Conservation (phyloP, 1,139 yeast species). For the Suhomyces yuchorum region DNA sequence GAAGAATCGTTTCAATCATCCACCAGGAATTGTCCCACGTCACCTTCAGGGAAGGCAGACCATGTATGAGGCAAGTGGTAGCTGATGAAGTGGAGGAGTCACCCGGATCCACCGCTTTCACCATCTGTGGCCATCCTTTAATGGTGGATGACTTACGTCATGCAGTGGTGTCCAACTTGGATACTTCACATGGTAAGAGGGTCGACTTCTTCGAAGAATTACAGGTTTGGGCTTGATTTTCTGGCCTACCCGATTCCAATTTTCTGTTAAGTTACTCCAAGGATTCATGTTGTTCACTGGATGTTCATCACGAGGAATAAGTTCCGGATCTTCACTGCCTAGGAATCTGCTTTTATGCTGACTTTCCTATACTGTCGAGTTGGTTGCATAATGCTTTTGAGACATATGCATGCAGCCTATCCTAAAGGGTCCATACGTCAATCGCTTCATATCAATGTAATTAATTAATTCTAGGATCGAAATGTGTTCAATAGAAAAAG, state of each 20-base stretch:
- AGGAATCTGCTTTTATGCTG: too few species aligned
- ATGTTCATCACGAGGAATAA: not conserved
- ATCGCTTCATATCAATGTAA: not conserved
- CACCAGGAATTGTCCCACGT: conserved; percentile 25
- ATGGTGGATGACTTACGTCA: conserved; percentile 46
- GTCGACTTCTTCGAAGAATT: conserved; percentile 42
- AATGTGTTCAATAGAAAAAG: not conserved
- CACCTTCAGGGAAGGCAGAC: conserved; percentile 34
- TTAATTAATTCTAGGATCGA: not conserved
- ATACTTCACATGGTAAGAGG: conserved; percentile 22
- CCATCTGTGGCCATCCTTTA: conserved; percentile 51
- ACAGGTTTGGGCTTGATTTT: conserved; percentile 41
- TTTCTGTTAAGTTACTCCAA: not conserved
- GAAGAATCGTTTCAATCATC: conserved; percentile 14
- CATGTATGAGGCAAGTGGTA: conserved; percentile 29
- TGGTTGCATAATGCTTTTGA: too few species aligned
- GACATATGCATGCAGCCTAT: not conserved
- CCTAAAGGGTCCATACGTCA: not conserved
- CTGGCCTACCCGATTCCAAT: too few species aligned
- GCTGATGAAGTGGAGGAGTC: conserved; percentile 26
- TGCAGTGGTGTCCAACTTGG: conserved; percentile 14
- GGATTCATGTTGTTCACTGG: not conserved
- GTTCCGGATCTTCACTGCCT: not conserved
- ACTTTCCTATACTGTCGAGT: too few species aligned
- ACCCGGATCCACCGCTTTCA: conserved; percentile 39